Base-by-base conservation (phyloP, 768 basidiomycete genomes). In the Suillus tomentosus region DNA sequence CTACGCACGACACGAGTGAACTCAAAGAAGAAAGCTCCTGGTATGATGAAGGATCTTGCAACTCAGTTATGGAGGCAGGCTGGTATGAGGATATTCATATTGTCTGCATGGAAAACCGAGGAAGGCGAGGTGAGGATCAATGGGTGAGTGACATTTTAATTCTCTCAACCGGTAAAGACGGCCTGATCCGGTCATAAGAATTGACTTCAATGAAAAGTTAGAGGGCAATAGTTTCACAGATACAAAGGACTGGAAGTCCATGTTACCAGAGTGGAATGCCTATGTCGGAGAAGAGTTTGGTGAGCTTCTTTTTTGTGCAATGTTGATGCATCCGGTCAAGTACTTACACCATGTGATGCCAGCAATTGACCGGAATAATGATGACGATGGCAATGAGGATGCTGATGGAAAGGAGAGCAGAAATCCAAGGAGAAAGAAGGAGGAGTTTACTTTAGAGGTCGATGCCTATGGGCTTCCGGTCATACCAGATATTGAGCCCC, bases 61-160 rank as follows among this genome's bases (percentile, higher is more conserved):
- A 34, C n/a, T 5, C 2, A 60, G 14, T 40, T 62, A n/a, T 62
- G 54, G 39, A 58, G 15, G 54, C 62, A 62, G 27, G 37, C 51
- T 7, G 27, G 54, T 10, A 62, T 62, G 62, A n/a, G 39, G 40
- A 42, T 62, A 13, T 22, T 43, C 2, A 42, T 62, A 10, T 22
- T 55, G 3, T 24, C 17, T 0, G 37, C 51, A 19, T 53, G 51
- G 51, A 34, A 53, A 43, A 17, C 42, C 5, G 15, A 53, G 51
- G 51, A 53, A 17, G 51, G 31, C 9, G 8, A 53, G 5, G 27
- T 53, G 3, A 31, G 51, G 27, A 31, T 53, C 27, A 53, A 53
- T 34, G 51, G 51, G 51, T 34, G 27, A 53, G 51, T 53, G 17
- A 0, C 2, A 53, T 11, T 24, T 22, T 40, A 5, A 24, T 14